phyloP scores from a whole-genome alignment of 2,329 filamentous ascomycete species.

The Byssochlamys sp. region DNA sequence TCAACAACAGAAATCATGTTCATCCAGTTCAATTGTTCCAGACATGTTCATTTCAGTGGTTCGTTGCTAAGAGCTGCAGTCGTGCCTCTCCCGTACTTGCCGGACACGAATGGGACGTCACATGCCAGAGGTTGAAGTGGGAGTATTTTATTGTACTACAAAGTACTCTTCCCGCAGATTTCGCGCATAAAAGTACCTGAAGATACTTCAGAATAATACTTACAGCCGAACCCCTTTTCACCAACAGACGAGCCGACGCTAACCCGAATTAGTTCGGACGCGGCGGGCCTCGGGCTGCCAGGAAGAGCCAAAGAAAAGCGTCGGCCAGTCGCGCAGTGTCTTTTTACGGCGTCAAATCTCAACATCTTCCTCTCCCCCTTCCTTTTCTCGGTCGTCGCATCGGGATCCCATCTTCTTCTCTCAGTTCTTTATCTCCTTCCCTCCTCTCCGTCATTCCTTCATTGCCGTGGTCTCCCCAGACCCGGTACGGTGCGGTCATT shows the following conservation, averaged over 20 bases:
- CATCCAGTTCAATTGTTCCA: not conserved
- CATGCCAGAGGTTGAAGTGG: not conserved
- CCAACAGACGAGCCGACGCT: not conserved
- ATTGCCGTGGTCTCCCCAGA: slow-evolving; percentile 17
- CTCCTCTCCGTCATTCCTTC: slow-evolving; percentile 9
- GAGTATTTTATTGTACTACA: not conserved
- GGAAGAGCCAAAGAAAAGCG: not conserved
- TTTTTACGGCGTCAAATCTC: not conserved
- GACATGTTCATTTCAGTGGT: not conserved
- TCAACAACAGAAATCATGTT: not conserved
- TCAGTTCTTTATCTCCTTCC: slow-evolving; percentile 6
- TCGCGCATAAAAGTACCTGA: not conserved
- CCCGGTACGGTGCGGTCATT: slow-evolving; percentile 13
- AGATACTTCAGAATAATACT: not conserved
- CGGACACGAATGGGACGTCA: not conserved
- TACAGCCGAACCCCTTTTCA: not conserved
- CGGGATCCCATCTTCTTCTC: slow-evolving; percentile 1
- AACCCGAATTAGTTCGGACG: not conserved
- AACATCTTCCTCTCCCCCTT: not conserved
- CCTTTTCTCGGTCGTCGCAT: not conserved
- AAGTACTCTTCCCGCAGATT: not conserved
- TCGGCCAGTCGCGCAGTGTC: not conserved
- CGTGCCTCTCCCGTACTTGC: not conserved
- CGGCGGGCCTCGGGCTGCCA: not conserved
- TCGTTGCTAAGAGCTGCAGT: not conserved